phyloP scores from a whole-genome alignment of 768 basidiomycete genomes.

The Boletus pseudo-olivaceus region DNA sequence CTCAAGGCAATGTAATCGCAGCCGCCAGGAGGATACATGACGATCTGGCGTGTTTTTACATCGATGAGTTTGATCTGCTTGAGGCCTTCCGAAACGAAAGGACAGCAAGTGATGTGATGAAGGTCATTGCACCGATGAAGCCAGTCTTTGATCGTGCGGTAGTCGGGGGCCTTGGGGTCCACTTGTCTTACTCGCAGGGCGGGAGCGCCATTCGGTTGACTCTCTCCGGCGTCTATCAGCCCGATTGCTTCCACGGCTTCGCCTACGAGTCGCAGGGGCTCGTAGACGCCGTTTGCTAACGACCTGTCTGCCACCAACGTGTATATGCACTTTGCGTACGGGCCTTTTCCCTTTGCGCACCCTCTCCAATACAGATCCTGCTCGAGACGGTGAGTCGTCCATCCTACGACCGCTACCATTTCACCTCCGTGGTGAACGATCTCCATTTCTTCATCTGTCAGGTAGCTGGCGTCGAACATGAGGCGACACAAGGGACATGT shows the following conservation, averaged over 20 bases:
- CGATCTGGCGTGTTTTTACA: constrained; percentile 4
- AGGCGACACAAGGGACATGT: constrained; percentile 12
- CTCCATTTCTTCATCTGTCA: constrained; percentile 1
- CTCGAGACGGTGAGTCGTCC: constrained; percentile 1
- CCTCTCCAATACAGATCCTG: not conserved
- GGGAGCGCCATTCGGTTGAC: not conserved
- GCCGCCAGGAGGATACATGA: not conserved
- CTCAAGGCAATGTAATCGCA: constrained; percentile 15
- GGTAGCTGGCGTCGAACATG: constrained; percentile 5
- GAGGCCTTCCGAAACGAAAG: constrained; percentile 2
- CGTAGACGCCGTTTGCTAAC: not conserved
- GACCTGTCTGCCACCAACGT: not conserved
- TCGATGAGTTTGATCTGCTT: constrained; percentile 9
- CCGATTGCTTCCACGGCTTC: constrained; percentile 6
- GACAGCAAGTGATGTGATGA: constrained; percentile 6
- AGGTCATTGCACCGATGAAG: constrained; percentile 6
- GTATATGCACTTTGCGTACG: constrained; percentile 10
- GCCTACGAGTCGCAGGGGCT: not conserved
- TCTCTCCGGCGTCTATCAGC: not conserved
- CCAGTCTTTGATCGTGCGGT: constrained; percentile 5
- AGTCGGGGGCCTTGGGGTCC: not conserved
- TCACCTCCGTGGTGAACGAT: not conserved
- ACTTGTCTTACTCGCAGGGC: constrained; percentile 9
- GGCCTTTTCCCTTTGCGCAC: not conserved
- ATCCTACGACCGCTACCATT: not conserved